These are phyloP conservation scores for Microdochium paspali DNA, from an alignment of 2,329 filamentous ascomycete genomes.

Conservation along the genomic window DNA sequence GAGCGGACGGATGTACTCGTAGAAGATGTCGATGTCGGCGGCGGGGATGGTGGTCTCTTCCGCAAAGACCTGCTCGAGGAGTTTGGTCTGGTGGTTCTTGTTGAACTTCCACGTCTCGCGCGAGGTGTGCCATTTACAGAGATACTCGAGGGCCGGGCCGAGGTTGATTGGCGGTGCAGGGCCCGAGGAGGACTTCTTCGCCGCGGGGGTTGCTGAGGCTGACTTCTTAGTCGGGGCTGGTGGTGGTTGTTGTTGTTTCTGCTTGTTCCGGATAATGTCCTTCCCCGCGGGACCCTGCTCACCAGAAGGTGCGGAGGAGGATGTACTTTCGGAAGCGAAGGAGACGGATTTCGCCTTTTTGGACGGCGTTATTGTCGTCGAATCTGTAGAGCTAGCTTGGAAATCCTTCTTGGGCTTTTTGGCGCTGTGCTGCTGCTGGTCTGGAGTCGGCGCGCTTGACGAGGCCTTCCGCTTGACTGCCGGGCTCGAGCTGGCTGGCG, in stretches of 20 bases:
- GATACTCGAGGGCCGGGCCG: constrained; percentile 63
- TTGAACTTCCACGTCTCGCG: constrained; percentile 86
- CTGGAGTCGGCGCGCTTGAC: constrained; percentile 15
- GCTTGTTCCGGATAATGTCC: constrained; percentile 15
- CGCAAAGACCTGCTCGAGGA: constrained; percentile 77
- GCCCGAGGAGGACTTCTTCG: constrained; percentile 4
- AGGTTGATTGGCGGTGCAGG: constrained; percentile 28
- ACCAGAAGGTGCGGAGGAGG: constrained; percentile 3
- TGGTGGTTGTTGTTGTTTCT: constrained; percentile 20
- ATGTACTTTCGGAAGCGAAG: constrained; percentile 20
- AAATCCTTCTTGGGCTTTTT: constrained; percentile 20
- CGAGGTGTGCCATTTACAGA: constrained; percentile 64
- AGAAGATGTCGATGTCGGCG: constrained; percentile 58
- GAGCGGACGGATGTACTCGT: constrained; percentile 70
- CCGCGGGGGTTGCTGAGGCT: constrained; percentile 23
- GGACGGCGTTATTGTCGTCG: constrained; percentile 22
- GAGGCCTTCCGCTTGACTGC: constrained; percentile 20
- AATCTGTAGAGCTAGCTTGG: constrained; percentile 11
- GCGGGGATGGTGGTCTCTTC: constrained; percentile 59
- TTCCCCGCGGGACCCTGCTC: constrained; percentile 5
- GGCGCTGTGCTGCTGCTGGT: constrained; percentile 10
- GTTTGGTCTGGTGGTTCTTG: constrained; percentile 79
- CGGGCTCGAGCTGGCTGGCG: constrained; percentile 4
- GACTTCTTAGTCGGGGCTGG: constrained; percentile 15
- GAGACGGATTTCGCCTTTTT: constrained; percentile 41